These are phyloP conservation scores for Geotrichum fermentans DNA, from an alignment of 1,139 yeast species.

Conservation along the genomic window DNA sequence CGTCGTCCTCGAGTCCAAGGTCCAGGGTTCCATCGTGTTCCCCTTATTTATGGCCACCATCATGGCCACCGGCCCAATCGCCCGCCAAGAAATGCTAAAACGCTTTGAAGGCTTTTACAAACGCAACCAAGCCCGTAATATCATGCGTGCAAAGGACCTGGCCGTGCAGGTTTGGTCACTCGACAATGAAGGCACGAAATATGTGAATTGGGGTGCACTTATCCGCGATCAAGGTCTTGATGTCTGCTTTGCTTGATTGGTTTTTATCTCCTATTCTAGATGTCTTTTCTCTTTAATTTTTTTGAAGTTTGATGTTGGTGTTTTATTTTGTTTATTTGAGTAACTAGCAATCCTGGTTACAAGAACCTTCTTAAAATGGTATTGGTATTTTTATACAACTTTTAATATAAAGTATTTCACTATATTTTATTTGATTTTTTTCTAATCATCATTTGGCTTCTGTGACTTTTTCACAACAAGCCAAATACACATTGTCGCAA, in stretches of 20 bases:
- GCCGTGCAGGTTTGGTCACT: constrained; percentile 56
- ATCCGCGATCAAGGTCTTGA: constrained; percentile 71
- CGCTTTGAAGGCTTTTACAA: constrained; percentile 54
- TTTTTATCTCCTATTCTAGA: neutral
- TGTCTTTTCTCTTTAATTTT: neutral
- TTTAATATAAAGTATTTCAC: neutral
- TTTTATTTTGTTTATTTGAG: neutral
- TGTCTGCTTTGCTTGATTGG: constrained; percentile 61
- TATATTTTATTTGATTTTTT: neutral
- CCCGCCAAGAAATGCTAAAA: constrained; percentile 46
- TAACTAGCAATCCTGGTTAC: neutral
- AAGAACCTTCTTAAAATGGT: too few relatives aligned
- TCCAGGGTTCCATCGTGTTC: constrained; percentile 67
- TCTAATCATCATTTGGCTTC: too few relatives aligned
- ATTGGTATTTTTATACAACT: neutral
- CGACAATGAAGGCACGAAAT: constrained; percentile 45
- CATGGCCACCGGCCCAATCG: constrained; percentile 48
- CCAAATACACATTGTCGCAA: too few relatives aligned
- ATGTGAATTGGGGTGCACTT: constrained; percentile 64
- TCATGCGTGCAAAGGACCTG: constrained; percentile 54
- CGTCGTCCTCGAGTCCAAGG: constrained; percentile 57
- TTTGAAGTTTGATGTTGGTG: neutral
- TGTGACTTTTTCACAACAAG: too few relatives aligned
- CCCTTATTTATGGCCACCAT: constrained; percentile 76
- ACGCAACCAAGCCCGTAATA: constrained; percentile 64